Conservation (phyloP, 768 basidiomycete genomes). For the Serendipita sp. region DNA sequence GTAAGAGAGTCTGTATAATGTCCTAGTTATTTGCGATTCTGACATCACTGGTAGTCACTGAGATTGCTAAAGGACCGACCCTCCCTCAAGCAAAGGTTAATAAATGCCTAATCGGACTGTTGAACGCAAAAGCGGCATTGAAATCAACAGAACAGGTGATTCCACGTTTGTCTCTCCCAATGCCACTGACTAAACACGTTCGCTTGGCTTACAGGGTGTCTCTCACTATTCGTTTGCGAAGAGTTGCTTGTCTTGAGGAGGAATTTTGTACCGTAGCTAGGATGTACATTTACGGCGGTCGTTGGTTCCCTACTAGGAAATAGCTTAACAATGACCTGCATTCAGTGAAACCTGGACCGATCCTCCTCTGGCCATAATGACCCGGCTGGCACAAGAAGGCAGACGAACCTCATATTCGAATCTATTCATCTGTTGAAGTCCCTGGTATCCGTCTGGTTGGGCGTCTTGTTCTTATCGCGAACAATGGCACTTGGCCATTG, state of each 20-base stretch:
- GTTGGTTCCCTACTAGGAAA: no score
- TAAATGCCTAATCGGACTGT: slow-evolving; percentile 82
- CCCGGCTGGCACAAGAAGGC: no score
- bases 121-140: slow-evolving; percentile 26
- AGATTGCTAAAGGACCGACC: slow-evolving; percentile 63
- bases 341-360: no score
- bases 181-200: neutral
- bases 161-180: neutral
- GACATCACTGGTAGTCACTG: slow-evolving; percentile 36
- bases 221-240: neutral
- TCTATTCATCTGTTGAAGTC: no score
- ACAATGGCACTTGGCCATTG: no score
- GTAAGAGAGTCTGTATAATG: slow-evolving; percentile 24
- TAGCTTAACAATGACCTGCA: no score
- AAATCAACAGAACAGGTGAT: neutral
- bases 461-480: no score
- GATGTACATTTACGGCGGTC: no score
- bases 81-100: slow-evolving; percentile 84
- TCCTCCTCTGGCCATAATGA: no score
- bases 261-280: neutral
- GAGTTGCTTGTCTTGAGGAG: neutral
- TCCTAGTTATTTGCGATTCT: neutral
- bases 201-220: neutral
- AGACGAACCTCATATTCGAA: no score
- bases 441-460: no score